Evolutionary conservation across 306 rosid species (phyloP).

Genomic region (Glycine tomentella): DNA sequence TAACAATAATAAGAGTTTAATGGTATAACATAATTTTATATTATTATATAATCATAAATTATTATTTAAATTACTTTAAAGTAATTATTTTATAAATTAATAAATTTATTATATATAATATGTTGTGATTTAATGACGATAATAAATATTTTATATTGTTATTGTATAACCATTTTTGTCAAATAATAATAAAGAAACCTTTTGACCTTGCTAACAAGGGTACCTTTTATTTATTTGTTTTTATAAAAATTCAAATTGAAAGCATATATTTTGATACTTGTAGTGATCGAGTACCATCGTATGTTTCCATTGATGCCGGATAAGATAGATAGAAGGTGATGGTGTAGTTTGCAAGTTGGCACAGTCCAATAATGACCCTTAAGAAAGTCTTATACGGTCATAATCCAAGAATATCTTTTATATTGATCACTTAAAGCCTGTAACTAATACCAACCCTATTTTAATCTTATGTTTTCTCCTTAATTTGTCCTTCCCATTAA

Average conservation of each 20-base stretch:
- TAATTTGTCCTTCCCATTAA: neutral
- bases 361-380: slow-evolving; percentile 11
- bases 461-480: slow-evolving; percentile 3
- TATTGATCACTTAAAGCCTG: neutral
- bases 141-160: too few species aligned
- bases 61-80: too few species aligned
- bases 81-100: too few species aligned
- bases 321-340: slow-evolving; percentile 25
- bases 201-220: neutral
- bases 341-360: slow-evolving; percentile 18
- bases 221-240: neutral
- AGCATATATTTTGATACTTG: neutral
- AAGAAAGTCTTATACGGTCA: slow-evolving; percentile 11
- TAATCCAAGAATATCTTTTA: slow-evolving; percentile 2
- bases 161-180: too few species aligned
- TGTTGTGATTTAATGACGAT: too few species aligned
- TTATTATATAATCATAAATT: too few species aligned
- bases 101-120: too few species aligned
- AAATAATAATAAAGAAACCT: neutral
- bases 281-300: neutral
- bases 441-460: slow-evolving; percentile 27
- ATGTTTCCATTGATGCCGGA: slow-evolving; percentile 27
- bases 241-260: neutral
- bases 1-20: neutral
- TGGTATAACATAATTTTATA: too few species aligned